phyloP scores from a whole-genome alignment of 1,139 yeast species.

The Torulaspora globosa region DNA sequence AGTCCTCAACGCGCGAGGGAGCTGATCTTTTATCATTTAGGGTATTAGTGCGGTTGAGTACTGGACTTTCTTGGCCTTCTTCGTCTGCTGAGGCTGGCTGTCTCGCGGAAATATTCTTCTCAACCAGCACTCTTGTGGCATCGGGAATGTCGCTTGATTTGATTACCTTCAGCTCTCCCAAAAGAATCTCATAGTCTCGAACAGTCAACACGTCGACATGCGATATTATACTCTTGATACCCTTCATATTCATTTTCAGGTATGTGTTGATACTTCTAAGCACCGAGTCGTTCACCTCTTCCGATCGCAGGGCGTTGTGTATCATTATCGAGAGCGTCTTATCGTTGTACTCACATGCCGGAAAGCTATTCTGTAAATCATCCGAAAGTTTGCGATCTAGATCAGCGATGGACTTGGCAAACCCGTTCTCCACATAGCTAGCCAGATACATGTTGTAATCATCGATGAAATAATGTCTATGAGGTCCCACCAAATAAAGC shows the following conservation, averaged over 20 bases:
- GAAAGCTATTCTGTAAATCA: slow-evolving; percentile 36
- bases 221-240: slow-evolving; percentile 44
- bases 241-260: slow-evolving; percentile 26
- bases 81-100: background rate
- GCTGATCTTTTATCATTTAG: background rate
- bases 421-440: slow-evolving; percentile 41
- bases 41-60: too few species aligned
- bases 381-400: slow-evolving; percentile 32
- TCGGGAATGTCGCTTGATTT: slow-evolving; percentile 25
- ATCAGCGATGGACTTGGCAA: slow-evolving; percentile 20
- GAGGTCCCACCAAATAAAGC: slow-evolving; percentile 44
- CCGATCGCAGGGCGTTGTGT: slow-evolving; percentile 40
- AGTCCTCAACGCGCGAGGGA: background rate
- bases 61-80: background rate
- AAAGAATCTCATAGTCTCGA: slow-evolving; percentile 46
- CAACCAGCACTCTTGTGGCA: slow-evolving; percentile 40
- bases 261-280: slow-evolving; percentile 22
- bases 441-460: slow-evolving; percentile 49
- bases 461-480: slow-evolving; percentile 36
- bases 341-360: slow-evolving; percentile 41
- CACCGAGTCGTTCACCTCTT: slow-evolving; percentile 6
- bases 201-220: slow-evolving; percentile 69
- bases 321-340: slow-evolving; percentile 43
- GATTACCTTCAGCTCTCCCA: slow-evolving; percentile 18
- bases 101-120: slow-evolving; percentile 25